These are phyloP conservation scores for Calonectria pteridis DNA, from an alignment of 2,329 filamentous ascomycete species.

Conservation along the genomic window DNA sequence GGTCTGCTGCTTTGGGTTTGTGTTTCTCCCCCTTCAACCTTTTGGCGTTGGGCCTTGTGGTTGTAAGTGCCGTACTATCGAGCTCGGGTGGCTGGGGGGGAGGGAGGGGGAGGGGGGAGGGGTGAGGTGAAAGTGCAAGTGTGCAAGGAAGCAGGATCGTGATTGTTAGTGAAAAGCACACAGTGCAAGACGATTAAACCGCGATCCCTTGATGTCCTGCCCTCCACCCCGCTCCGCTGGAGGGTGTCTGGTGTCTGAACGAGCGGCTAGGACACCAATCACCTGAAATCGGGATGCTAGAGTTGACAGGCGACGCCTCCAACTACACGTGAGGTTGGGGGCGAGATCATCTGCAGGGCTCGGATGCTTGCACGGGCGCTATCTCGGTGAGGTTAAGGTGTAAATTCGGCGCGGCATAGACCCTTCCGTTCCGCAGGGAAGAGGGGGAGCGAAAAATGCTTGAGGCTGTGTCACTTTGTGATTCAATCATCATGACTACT, in stretches of 20 bases:
- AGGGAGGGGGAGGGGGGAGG: not conserved
- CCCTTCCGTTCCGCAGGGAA: conserved; percentile 10
- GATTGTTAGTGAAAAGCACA: not conserved
- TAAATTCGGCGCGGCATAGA: not conserved
- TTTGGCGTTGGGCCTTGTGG: not conserved
- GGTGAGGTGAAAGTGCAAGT: not conserved
- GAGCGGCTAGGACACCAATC: conserved; percentile 44
- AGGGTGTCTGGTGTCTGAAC: conserved; percentile 40
- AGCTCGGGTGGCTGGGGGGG: conserved; percentile 9
- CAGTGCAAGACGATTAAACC: not conserved
- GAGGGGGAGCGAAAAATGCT: not conserved
- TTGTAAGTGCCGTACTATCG: conserved; percentile 12
- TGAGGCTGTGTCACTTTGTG: not conserved
- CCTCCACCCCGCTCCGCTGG: not conserved
- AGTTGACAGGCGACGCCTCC: conserved; percentile 5
- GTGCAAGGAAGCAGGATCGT: not conserved
- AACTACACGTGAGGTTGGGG: conserved; percentile 39
- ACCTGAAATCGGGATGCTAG: not conserved
- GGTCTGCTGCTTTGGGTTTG: not conserved
- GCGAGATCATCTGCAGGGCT: conserved; percentile 25
- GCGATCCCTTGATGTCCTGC: not conserved
- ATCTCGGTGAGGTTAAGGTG: conserved; percentile 16
- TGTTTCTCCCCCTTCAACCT: not conserved
- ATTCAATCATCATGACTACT: not conserved
- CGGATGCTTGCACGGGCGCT: conserved; percentile 8